Evolutionary conservation across 2,329 filamentous ascomycete species (phyloP).

Genomic region (Aspergillus uvarum): DNA sequence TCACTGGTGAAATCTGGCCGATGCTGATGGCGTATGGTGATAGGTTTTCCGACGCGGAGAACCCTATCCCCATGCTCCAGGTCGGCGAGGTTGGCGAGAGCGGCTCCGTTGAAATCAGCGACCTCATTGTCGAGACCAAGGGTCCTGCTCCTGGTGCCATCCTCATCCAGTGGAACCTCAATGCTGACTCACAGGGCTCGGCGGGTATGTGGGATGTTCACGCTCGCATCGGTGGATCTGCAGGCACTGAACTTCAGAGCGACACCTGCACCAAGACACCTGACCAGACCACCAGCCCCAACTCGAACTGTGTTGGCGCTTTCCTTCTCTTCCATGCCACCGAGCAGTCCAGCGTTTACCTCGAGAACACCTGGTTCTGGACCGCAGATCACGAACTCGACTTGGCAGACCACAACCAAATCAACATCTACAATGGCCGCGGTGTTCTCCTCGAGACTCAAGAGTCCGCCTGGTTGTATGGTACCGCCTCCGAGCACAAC

Average conservation of each 20-base stretch:
- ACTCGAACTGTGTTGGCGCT: conserved; percentile 69
- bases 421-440: conserved; percentile 80
- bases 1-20: conserved; percentile 90
- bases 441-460: conserved; percentile 78
- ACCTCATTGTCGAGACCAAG: conserved; percentile 80
- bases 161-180: conserved; percentile 88
- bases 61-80: conserved; percentile 82
- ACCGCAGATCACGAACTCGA: conserved; percentile 89
- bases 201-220: conserved; percentile 95
- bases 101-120: conserved; percentile 82
- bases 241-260: conserved; percentile 79
- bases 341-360: conserved; percentile 63
- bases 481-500: conserved; percentile 64
- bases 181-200: conserved; percentile 61
- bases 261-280: conserved; percentile 78
- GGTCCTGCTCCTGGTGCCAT: conserved; percentile 84
- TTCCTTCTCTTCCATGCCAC: conserved; percentile 64
- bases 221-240: conserved; percentile 83
- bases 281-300: conserved; percentile 58
- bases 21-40: conserved; percentile 78
- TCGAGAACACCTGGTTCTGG: conserved; percentile 92
- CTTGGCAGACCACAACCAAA: conserved; percentile 63
- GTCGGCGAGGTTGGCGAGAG: conserved; percentile 74
- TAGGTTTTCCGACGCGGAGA: conserved; percentile 70
- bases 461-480: conserved; percentile 80